Conservation (phyloP, 805 yeast species). For the Pichia kluyveri region DNA sequence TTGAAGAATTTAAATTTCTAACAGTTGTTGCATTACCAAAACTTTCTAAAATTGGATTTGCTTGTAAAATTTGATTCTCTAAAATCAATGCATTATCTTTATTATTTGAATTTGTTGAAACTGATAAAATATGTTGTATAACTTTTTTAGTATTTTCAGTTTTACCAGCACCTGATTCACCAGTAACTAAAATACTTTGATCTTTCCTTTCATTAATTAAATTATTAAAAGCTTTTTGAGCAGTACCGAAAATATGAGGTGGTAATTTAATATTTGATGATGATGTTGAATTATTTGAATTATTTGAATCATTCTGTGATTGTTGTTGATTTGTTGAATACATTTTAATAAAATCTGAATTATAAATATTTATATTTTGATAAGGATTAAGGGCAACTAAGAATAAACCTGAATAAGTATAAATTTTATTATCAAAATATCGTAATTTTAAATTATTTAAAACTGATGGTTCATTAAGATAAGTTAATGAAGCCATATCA, state of each 20-base stretch:
- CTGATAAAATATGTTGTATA: constrained; percentile 80
- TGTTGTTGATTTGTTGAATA: constrained; percentile 25
- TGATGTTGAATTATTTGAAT: neutral
- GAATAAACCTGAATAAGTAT: constrained; percentile 92
- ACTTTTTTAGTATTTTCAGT: constrained; percentile 96
- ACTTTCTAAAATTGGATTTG: constrained; percentile 91
- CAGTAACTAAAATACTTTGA: constrained; percentile 93
- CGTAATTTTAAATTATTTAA: constrained; percentile 72
- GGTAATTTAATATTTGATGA: constrained; percentile 2
- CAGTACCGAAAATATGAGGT: constrained; percentile 92
- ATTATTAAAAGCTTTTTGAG: constrained; percentile 78
- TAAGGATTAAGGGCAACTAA: constrained; percentile 95
- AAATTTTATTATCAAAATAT: constrained; percentile 68
- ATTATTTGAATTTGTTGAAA: constrained; percentile 33
- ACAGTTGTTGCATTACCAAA: constrained; percentile 97
- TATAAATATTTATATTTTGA: constrained; percentile 63
- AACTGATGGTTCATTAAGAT: constrained; percentile 93
- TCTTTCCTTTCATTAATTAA: constrained; percentile 59
- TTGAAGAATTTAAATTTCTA: constrained; percentile 85
- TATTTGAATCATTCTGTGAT: constrained; percentile 1
- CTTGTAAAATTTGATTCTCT: constrained; percentile 80
- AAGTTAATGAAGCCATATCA: constrained; percentile 94
- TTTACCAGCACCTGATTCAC: constrained; percentile 98
- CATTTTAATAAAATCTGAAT: constrained; percentile 41
- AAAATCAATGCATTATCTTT: constrained; percentile 34